phyloP scores from a whole-genome alignment of 2,329 filamentous ascomycete species.

The Botryotinia narcissicola region DNA sequence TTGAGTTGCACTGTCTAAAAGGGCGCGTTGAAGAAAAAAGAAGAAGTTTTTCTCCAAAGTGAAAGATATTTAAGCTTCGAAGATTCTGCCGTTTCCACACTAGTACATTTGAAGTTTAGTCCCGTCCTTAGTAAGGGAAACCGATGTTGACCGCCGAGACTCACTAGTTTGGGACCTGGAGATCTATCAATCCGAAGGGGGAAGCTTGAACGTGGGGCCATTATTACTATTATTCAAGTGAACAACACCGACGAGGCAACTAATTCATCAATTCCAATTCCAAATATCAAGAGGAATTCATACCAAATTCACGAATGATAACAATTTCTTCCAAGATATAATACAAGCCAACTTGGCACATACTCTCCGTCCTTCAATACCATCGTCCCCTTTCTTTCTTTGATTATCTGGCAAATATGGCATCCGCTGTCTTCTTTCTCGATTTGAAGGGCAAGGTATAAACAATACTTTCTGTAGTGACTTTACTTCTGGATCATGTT shows the following conservation, averaged over 20 bases:
- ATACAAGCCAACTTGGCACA: conserved; percentile 25
- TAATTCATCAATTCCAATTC: conserved; percentile 1
- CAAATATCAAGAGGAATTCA: background rate
- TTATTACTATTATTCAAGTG: conserved; percentile 10
- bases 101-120: conserved; percentile 8
- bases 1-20: conserved; percentile 81
- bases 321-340: conserved; percentile 19
- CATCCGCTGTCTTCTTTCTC: conserved; percentile 96
- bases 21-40: conserved; percentile 62
- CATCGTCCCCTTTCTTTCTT: conserved; percentile 12
- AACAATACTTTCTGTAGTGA: conserved; percentile 8
- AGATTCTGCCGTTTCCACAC: background rate
- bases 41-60: conserved; percentile 13
- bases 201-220: conserved; percentile 31
- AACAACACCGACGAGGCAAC: conserved; percentile 4
- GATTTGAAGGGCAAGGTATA: conserved; percentile 98
- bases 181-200: conserved; percentile 4
- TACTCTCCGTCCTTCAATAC: background rate
- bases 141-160: conserved; percentile 8
- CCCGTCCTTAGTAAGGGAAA: background rate
- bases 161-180: conserved; percentile 13
- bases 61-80: conserved; percentile 8
- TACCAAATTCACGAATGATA: conserved; percentile 27
- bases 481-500: conserved; percentile 24
- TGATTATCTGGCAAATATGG: conserved; percentile 58